A percentile compares a stretch with the other conserved stretches of the same genome.
These are phyloP conservation scores for Gossypium mustelinum DNA, from an alignment of 345 rosid genomes.

Conservation along the genomic window DNA sequence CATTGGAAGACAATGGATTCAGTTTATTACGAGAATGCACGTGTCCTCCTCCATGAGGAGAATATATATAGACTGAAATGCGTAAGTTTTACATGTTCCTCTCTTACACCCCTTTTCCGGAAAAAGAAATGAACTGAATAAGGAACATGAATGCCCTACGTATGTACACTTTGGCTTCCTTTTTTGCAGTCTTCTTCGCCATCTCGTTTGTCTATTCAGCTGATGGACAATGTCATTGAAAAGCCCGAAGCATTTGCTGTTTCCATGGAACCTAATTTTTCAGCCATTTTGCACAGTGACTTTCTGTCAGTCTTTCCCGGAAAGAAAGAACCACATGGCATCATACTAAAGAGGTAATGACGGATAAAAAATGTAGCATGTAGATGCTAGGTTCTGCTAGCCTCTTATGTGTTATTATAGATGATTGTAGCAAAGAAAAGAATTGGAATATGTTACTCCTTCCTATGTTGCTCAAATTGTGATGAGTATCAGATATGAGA, in stretches of 20 bases:
- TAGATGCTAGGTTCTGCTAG: not conserved
- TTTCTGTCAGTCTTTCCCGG: constrained; percentile 53
- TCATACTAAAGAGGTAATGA: constrained; percentile 58
- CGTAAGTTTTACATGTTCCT: constrained; percentile 41
- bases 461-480: not conserved
- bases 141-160: not conserved
- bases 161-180: not conserved
- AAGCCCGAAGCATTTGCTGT: constrained; percentile 83
- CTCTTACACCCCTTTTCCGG: not conserved
- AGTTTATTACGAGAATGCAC: constrained; percentile 76
- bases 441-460: not conserved
- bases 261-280: constrained; percentile 77
- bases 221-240: constrained; percentile 76
- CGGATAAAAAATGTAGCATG: constrained; percentile 20
- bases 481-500: not conserved
- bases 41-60: constrained; percentile 85
- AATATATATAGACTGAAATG: constrained; percentile 79
- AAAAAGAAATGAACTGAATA: not conserved
- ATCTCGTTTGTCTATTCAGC: constrained; percentile 58
- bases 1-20: constrained; percentile 54
- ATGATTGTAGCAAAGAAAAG: not conserved
- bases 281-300: constrained; percentile 70
- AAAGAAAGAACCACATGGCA: constrained; percentile 63
- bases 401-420: not conserved
- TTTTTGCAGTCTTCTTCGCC: constrained; percentile 59